Evolutionary conservation across 2,329 filamentous ascomycete genomes (phyloP), one percentile per base, ranked within the genome.

Genomic region (Epichloe bromicola): DNA sequence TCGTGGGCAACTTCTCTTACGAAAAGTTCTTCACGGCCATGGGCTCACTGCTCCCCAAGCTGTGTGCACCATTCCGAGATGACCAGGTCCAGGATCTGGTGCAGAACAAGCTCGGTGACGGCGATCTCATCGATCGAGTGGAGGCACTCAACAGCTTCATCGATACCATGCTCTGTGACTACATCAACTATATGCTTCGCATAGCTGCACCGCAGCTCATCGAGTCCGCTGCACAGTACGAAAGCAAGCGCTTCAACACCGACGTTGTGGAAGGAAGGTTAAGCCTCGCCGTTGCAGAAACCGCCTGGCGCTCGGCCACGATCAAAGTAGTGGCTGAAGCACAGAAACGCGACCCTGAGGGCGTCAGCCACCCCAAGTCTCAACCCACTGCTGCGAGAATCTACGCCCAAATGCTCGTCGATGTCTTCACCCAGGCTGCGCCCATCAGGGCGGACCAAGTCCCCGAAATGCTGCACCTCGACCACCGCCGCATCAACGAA

Each of bases 31-130:
- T 91, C 62, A 70, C 74, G 2, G 85, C 87, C 55, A 87, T 91
- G 75, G 81, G 80, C 1, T 78, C 79, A 2, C 75, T 93, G 45
- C 71, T 93, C 46, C 86, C 86, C 5, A 86, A 86, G 62, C 77
- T 93, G 14, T 91, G 87, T 59, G 87, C 87, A 0, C 87, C 87
- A 0, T 82, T 87, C 61, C 76, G 87, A n/a, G 87, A 93, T 60
- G 79, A 79, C 4, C 82, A 88, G 61, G 83, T 88, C 52, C 83
- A 85, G 62, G 74, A 76, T 2, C 67, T 91, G 19, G 72, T 82
- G 2, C 77, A 84, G 47, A 79, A 82, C 53, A 77, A 80, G 56
- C 69, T 83, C 8, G 66, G 67, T 45, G 70, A 75, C 20, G 79
- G 81, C 4, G 76, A 82, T 61, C 79, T 89, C 60, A 85, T 89